phyloP scores from a whole-genome alignment of 2,329 filamentous ascomycete genomes.

The Phialocephala subalpina region DNA sequence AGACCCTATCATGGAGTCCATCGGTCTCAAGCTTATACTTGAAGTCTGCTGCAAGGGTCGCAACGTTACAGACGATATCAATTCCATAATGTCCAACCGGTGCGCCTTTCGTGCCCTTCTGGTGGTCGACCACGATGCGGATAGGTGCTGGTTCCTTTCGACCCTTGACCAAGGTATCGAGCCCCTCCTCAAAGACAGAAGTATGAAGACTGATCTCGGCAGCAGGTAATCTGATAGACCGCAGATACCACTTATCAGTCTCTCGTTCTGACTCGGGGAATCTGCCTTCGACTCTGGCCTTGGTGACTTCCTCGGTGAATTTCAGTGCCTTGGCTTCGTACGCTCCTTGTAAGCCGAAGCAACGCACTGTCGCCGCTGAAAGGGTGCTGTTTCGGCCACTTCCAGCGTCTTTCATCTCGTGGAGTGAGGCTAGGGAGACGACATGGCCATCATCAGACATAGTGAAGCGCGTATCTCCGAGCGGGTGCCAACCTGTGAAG shows the following conservation, averaged over 20 bases:
- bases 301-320: constrained; percentile 85
- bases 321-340: constrained; percentile 82
- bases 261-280: constrained; percentile 88
- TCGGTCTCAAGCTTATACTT: constrained; percentile 64
- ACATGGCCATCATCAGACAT: constrained; percentile 71
- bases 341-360: constrained; percentile 75
- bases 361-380: constrained; percentile 66
- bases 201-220: constrained; percentile 66
- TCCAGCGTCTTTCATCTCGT: constrained; percentile 65
- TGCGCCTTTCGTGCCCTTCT: constrained; percentile 70
- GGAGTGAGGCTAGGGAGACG: constrained; percentile 72
- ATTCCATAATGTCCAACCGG: constrained; percentile 74
- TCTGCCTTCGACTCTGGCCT: constrained; percentile 84
- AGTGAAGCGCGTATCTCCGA: constrained; percentile 76
- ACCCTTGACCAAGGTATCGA: constrained; percentile 67
- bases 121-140: constrained; percentile 76
- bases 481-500: constrained; percentile 76
- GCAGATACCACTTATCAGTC: constrained; percentile 79
- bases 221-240: constrained; percentile 71
- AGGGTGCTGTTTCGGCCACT: constrained; percentile 55
- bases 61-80: constrained; percentile 73
- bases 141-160: constrained; percentile 73
- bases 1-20: constrained; percentile 75
- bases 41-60: constrained; percentile 56
- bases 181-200: constrained; percentile 76